These are phyloP conservation scores for Phanerodontia chrysosporium DNA, from an alignment of 768 basidiomycete species.

Conservation along the genomic window DNA sequence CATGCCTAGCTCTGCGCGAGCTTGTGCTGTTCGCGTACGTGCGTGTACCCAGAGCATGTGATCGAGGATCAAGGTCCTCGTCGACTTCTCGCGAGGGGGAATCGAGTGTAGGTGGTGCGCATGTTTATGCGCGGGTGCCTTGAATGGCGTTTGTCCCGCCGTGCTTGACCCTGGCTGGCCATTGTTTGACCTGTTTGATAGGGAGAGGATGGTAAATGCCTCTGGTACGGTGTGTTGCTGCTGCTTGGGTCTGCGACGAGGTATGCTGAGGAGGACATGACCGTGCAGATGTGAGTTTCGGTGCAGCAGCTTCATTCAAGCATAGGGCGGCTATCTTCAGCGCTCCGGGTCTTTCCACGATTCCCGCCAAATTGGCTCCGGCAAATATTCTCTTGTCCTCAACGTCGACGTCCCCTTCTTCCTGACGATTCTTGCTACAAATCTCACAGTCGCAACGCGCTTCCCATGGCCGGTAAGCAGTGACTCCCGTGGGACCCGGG, in stretches of 20 bases:
- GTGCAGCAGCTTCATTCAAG: neutral
- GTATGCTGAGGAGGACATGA: slow-evolving; percentile 1
- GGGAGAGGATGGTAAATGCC: slow-evolving; percentile 16
- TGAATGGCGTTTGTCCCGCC: slow-evolving; percentile 37
- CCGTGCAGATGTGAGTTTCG: slow-evolving; percentile 3
- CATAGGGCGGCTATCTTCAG: neutral
- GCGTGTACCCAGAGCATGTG: slow-evolving; percentile 85
- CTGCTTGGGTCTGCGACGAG: slow-evolving; percentile 2
- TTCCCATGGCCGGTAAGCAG: neutral
- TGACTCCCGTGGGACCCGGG: neutral
- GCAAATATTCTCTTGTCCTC: neutral
- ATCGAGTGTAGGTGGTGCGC: slow-evolving; percentile 86
- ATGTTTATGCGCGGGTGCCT: slow-evolving; percentile 79
- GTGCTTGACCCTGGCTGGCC: slow-evolving; percentile 10
- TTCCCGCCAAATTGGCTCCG: neutral
- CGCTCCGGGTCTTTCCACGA: slow-evolving; percentile 6
- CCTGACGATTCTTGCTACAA: neutral
- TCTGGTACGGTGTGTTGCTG: neutral
- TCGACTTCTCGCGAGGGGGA: slow-evolving; percentile 85
- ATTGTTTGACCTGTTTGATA: slow-evolving; percentile 20
- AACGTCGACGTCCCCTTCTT: neutral
- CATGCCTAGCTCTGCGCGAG: slow-evolving; percentile 83
- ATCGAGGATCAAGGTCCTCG: slow-evolving; percentile 81
- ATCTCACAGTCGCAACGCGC: neutral
- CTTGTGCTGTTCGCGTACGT: slow-evolving; percentile 77